These are phyloP conservation scores for Adansonia rubrostipa DNA, from an alignment of 441 rosid species.

Conservation along the genomic window DNA sequence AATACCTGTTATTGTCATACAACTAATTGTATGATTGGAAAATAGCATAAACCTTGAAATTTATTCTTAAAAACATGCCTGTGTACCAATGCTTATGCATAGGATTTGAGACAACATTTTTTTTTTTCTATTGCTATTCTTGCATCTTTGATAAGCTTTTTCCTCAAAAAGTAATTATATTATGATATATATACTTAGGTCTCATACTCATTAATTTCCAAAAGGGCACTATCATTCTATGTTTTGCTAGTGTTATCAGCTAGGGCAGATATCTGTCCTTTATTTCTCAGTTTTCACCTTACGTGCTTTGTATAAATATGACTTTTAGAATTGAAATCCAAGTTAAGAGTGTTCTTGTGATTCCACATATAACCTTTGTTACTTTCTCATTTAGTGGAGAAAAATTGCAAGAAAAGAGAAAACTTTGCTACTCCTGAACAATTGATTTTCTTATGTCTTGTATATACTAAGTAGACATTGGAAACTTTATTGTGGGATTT, in stretches of 20 bases:
- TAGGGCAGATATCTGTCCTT: background rate
- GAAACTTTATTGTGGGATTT: slow-evolving; percentile 9
- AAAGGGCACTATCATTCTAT: background rate
- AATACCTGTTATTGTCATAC: background rate
- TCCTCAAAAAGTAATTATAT: background rate
- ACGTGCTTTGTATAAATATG: background rate
- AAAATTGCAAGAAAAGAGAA: background rate
- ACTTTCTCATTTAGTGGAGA: background rate
- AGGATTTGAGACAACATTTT: background rate
- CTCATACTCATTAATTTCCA: background rate
- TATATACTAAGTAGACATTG: background rate
- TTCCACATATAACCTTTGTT: background rate
- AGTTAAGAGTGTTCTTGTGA: background rate
- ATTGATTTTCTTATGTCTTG: background rate
- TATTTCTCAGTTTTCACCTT: background rate
- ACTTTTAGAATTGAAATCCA: background rate
- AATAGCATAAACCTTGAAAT: background rate
- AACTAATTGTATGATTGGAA: background rate
- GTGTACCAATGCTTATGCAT: background rate
- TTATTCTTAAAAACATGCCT: background rate
- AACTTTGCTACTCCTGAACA: background rate
- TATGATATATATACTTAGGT: background rate
- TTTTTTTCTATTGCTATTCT: background rate
- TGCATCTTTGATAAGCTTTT: background rate
- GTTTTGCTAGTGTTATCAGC: background rate